A percentile compares a stretch with the other conserved stretches of the same genome.
These are phyloP conservation scores for Tulasnella sp. DNA, from an alignment of 768 basidiomycete genomes.

Conservation along the genomic window DNA sequence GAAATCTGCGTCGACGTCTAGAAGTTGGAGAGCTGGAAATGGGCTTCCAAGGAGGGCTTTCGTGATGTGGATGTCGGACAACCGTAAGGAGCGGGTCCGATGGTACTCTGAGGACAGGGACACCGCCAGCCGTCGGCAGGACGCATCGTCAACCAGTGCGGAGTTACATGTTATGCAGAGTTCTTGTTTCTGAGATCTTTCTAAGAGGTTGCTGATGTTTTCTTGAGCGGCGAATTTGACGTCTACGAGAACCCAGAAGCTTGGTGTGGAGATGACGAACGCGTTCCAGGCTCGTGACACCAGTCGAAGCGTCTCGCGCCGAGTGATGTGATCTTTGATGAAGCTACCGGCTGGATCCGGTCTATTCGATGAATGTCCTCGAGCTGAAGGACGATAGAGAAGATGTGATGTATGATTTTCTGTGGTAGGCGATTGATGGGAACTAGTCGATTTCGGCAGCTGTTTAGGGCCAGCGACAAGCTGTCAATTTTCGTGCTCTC, in stretches of 20 bases:
- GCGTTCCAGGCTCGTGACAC: not conserved
- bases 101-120: not conserved
- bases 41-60: not conserved
- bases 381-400: not conserved
- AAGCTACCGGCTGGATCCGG: not conserved
- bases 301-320: not conserved
- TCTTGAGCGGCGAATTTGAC: not conserved
- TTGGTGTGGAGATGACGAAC: not conserved
- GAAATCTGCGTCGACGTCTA: no score
- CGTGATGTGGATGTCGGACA: not conserved
- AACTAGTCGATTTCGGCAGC: not conserved
- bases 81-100: not conserved
- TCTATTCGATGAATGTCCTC: not conserved
- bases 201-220: not conserved
- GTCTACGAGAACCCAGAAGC: not conserved
- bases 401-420: not conserved
- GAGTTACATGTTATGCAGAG: not conserved
- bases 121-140: not conserved
- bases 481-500: no score
- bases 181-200: not conserved
- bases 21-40: not conserved
- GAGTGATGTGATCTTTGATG: not conserved
- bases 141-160: accelerated
- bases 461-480: not conserved
- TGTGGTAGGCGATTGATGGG: not conserved